Evolutionary conservation across 202 grass and related monocot species (phyloP).

Genomic region (Brachypodium distachyon): DNA sequence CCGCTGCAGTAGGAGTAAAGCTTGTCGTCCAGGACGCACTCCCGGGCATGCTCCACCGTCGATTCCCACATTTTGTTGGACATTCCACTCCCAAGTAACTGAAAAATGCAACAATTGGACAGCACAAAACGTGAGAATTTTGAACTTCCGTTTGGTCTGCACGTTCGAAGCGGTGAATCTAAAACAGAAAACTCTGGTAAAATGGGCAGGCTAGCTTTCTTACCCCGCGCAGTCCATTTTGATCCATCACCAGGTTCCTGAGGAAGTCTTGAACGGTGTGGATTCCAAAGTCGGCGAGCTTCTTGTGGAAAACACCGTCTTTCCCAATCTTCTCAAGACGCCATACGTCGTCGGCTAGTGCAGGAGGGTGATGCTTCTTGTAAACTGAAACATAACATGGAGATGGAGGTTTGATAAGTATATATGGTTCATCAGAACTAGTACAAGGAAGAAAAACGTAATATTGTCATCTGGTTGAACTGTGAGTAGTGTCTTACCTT

Average conservation of each 20-base stretch:
- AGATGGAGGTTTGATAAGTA: too few species aligned
- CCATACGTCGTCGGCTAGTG: conserved; percentile 81
- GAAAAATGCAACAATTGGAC: neutral
- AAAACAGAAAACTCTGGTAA: neutral
- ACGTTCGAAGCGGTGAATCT: too few species aligned
- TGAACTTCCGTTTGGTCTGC: too few species aligned
- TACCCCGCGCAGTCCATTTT: conserved; percentile 64
- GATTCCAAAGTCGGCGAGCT: conserved; percentile 73
- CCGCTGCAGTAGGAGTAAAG: conserved; percentile 73
- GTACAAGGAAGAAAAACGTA: too few species aligned
- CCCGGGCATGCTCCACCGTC: conserved; percentile 80
- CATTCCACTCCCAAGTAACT: conserved; percentile 94
- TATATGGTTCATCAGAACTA: too few species aligned
- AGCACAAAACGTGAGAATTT: too few species aligned
- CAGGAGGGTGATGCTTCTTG: conserved; percentile 97
- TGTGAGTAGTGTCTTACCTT: conserved; percentile 41
- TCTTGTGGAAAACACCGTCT: conserved; percentile 97
- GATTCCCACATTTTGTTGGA: conserved; percentile 99
- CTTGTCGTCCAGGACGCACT: conserved; percentile 77
- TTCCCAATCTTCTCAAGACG: conserved; percentile 96
- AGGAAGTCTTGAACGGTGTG: conserved; percentile 91
- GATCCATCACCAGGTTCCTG: conserved; percentile 83
- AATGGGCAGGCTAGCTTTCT: conserved; percentile 2
- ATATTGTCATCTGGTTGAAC: too few species aligned
- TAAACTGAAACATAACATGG: conserved; percentile 64